A percentile compares a stretch with the other conserved stretches of the same genome.
Conservation (phyloP, 306 rosid genomes). For the Acmispon strigosus region DNA sequence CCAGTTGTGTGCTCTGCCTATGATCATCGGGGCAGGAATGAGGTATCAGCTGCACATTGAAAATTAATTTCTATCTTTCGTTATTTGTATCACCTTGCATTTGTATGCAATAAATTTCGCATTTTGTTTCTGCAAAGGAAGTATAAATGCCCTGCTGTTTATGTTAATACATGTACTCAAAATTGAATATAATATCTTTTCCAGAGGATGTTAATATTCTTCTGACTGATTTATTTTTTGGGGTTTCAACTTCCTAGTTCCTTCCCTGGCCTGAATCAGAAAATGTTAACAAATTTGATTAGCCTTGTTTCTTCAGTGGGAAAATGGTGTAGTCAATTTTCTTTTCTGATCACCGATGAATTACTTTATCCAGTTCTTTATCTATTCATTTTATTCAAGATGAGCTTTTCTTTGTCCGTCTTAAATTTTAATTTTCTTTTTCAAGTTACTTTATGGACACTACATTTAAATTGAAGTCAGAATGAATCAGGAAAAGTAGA, state of each 20-base stretch:
- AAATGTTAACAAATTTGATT: background rate
- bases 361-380: background rate
- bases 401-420: background rate
- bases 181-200: background rate
- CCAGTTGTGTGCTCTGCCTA: conserved; percentile 80
- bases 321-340: background rate
- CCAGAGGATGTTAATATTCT: background rate
- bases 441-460: background rate
- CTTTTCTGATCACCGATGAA: background rate
- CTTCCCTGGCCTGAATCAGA: background rate
- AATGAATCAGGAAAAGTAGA: conserved; percentile 7
- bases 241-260: background rate
- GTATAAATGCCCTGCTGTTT: background rate
- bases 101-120: background rate
- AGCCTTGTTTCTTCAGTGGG: background rate
- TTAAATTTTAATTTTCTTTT: background rate
- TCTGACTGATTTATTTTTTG: background rate
- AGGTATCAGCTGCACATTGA: conserved; percentile 41
- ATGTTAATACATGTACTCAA: background rate
- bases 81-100: conserved; percentile 12
- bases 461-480: background rate
- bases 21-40: conserved; percentile 75
- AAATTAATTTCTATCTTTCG: conserved; percentile 11
- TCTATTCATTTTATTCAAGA: background rate
- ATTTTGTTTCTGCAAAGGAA: conserved; percentile 8